Conservation (phyloP, 805 yeast genomes). For the Teunomyces lycoperdinae region DNA sequence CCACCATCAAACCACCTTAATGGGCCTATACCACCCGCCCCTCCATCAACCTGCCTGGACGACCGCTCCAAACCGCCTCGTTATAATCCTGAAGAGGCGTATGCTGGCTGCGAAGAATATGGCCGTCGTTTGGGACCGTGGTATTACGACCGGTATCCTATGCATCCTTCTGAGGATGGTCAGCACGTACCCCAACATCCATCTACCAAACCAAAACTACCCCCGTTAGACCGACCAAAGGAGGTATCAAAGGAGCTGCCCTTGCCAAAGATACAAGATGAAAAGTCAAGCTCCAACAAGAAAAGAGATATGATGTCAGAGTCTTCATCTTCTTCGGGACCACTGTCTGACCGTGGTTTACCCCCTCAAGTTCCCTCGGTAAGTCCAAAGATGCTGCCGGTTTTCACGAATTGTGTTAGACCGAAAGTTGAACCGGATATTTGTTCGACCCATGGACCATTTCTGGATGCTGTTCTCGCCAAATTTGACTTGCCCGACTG, state of each 20-base stretch:
- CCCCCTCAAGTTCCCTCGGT: neutral
- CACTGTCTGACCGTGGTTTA: neutral
- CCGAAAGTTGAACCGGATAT: neutral
- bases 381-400: neutral
- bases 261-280: neutral
- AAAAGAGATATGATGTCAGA: neutral
- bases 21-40: neutral
- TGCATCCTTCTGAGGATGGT: neutral
- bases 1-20: neutral
- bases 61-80: neutral
- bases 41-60: neutral
- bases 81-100: neutral
- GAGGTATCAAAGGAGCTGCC: neutral
- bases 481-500: constrained; percentile 24
- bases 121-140: neutral
- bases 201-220: neutral
- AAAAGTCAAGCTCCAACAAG: neutral
- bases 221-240: neutral
- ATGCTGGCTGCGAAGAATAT: neutral
- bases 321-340: neutral
- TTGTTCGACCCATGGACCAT: neutral
- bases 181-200: neutral
- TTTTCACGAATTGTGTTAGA: neutral
- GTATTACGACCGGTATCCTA: neutral
- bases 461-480: constrained; percentile 13